Evolutionary conservation across 164 flowering plant genomes (phyloP).

Genomic region (Piper longum): DNA sequence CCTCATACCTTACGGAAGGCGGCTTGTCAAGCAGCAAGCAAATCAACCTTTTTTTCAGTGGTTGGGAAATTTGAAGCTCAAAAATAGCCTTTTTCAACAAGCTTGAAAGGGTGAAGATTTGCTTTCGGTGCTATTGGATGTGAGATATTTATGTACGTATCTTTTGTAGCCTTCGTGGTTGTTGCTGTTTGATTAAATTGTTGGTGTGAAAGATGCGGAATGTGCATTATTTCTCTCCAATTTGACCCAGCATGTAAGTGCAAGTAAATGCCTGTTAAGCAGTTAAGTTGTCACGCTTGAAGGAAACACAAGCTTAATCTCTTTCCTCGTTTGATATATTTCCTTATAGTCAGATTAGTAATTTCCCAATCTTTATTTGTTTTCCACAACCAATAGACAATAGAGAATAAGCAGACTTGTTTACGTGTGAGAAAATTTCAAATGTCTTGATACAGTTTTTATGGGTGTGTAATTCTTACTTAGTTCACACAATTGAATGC

Average conservation of each 20-base stretch:
- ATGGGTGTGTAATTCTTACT: too few relatives aligned
- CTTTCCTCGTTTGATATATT: too few relatives aligned
- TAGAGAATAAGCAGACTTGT: too few relatives aligned
- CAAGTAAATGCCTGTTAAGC: neutral
- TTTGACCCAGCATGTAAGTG: neutral
- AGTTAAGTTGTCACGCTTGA: too few relatives aligned
- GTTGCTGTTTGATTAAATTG: neutral
- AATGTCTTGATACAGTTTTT: too few relatives aligned
- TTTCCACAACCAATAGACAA: too few relatives aligned
- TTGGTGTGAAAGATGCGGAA: neutral
- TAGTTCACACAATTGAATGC: too few relatives aligned
- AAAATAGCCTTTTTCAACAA: constrained; percentile 20
- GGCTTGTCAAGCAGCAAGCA: constrained; percentile 45
- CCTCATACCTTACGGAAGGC: constrained; percentile 70
- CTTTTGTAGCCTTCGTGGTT: neutral
- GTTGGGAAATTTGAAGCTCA: constrained; percentile 39
- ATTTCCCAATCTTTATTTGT: too few relatives aligned
- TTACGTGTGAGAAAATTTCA: too few relatives aligned
- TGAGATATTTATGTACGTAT: neutral
- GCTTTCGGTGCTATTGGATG: neutral
- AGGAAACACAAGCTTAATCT: too few relatives aligned
- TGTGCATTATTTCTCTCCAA: neutral
- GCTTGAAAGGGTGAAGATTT: constrained; percentile 4
- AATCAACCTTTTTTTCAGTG: constrained; percentile 34
- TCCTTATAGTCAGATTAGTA: too few relatives aligned